phyloP scores from a whole-genome alignment of 305 asterid genomes.

The Fraxinus sp. region DNA sequence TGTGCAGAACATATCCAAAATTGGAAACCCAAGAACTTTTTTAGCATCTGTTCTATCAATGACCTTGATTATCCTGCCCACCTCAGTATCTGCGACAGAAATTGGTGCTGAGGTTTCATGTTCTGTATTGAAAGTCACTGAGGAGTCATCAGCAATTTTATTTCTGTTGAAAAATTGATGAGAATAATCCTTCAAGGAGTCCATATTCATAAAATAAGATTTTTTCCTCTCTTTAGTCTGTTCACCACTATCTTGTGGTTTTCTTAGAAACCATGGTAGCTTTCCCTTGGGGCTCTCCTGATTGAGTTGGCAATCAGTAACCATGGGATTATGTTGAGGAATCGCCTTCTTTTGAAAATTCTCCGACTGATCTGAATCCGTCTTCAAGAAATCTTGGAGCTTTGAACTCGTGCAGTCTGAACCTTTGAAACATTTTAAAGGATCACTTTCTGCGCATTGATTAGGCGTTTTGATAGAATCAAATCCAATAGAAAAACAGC shows the following conservation, averaged over 20 bases:
- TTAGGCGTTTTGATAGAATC: slow-evolving; percentile 9
- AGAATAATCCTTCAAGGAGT: slow-evolving; percentile 57
- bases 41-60: slow-evolving; percentile 20
- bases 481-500: slow-evolving; percentile 25
- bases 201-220: slow-evolving; percentile 63
- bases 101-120: slow-evolving; percentile 24
- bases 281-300: slow-evolving; percentile 26
- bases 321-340: slow-evolving; percentile 19
- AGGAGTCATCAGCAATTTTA: slow-evolving; percentile 28
- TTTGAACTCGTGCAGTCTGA: slow-evolving; percentile 22
- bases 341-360: slow-evolving; percentile 13
- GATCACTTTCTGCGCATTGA: slow-evolving; percentile 21
- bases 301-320: slow-evolving; percentile 25
- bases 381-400: slow-evolving; percentile 20
- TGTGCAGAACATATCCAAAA: slow-evolving; percentile 9
- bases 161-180: slow-evolving; percentile 47
- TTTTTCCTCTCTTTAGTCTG: slow-evolving; percentile 30
- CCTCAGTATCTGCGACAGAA: slow-evolving; percentile 14
- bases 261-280: slow-evolving; percentile 48
- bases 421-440: slow-evolving; percentile 20
- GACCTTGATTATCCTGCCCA: slow-evolving; percentile 21
- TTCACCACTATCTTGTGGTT: slow-evolving; percentile 31
- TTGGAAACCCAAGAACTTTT: slow-evolving; percentile 28
- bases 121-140: slow-evolving; percentile 30
- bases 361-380: slow-evolving; percentile 20